Percentiles rank a stretch among this genome's conserved stretches.
Conservation (phyloP, 2,329 filamentous ascomycete species). For the Ophiognomonia clavigignenti-juglandacearum region DNA sequence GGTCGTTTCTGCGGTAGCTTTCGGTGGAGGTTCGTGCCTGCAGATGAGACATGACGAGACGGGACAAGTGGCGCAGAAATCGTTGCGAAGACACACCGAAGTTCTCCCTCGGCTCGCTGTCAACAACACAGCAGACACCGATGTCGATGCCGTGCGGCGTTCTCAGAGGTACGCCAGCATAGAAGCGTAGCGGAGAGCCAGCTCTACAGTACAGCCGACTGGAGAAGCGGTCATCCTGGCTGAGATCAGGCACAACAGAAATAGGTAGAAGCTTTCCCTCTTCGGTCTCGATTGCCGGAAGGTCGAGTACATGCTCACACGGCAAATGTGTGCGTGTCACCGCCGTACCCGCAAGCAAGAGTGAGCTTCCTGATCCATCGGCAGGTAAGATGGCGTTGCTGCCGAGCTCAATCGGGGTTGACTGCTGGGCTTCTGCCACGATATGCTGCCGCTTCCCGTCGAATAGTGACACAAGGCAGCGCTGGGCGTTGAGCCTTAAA, state of each 20-base stretch:
- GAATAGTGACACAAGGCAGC: constrained; percentile 23
- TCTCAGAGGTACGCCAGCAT: constrained; percentile 13
- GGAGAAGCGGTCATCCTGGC: constrained; percentile 7
- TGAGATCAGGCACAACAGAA: constrained; percentile 7
- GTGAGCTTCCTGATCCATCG: not conserved
- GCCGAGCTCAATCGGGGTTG: not conserved
- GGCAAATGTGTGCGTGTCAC: not conserved
- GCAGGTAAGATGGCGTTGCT: not conserved
- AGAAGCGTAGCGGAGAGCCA: constrained; percentile 5
- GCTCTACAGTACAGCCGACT: not conserved
- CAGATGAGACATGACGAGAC: constrained; percentile 23
- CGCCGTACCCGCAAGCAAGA: constrained; percentile 4
- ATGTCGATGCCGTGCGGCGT: constrained; percentile 11
- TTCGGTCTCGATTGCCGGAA: not conserved
- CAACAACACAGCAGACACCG: constrained; percentile 7
- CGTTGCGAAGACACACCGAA: constrained; percentile 14
- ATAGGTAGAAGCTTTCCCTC: not conserved
- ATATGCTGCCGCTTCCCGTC: constrained; percentile 11
- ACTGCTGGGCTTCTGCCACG: constrained; percentile 12
- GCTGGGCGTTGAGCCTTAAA: constrained; percentile 34
- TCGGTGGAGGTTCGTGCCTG: constrained; percentile 20
- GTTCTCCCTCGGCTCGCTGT: not conserved
- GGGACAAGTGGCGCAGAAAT: constrained; percentile 21
- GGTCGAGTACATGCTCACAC: constrained; percentile 4
- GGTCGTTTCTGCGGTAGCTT: constrained; percentile 20